These are phyloP conservation scores for Pseudozyma tsukubaensis DNA, from an alignment of 1,284 basidiomycete genomes.

Conservation along the genomic window DNA sequence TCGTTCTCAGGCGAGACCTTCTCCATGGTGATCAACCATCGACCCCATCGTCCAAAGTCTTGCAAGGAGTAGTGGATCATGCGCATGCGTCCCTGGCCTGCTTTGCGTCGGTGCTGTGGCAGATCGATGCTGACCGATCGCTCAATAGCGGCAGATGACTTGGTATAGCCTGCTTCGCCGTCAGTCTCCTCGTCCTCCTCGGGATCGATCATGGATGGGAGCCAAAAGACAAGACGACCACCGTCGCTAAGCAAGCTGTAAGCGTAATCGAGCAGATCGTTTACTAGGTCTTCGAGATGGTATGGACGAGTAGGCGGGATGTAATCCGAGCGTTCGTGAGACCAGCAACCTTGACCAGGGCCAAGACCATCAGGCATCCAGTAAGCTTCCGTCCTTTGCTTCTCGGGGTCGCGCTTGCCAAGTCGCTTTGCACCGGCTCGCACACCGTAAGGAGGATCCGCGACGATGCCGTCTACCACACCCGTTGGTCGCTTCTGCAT, in stretches of 20 bases:
- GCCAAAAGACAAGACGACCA: slow-evolving; percentile 89
- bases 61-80: slow-evolving; percentile 85
- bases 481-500: slow-evolving; percentile 67
- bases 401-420: slow-evolving; percentile 74
- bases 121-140: slow-evolving; percentile 76
- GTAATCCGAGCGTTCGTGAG: slow-evolving; percentile 68
- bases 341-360: slow-evolving; percentile 45
- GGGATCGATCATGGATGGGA: slow-evolving; percentile 62
- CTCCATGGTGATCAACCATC: slow-evolving; percentile 70
- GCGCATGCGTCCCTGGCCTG: slow-evolving; percentile 48
- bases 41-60: slow-evolving; percentile 94
- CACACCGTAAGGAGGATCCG: slow-evolving; percentile 80
- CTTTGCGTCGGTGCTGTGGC: slow-evolving; percentile 40
- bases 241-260: slow-evolving; percentile 85
- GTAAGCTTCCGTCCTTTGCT: slow-evolving; percentile 64
- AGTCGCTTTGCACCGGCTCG: slow-evolving; percentile 94
- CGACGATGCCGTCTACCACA: slow-evolving; percentile 87
- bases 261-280: slow-evolving; percentile 84
- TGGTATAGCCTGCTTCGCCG: slow-evolving; percentile 72
- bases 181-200: slow-evolving; percentile 48
- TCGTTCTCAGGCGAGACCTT: slow-evolving; percentile 49
- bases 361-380: slow-evolving; percentile 66
- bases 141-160: slow-evolving; percentile 35
- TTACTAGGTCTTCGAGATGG: slow-evolving; percentile 84
- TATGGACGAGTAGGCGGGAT: slow-evolving; percentile 84